Conservation (phyloP, 2,329 filamentous ascomycete genomes). For the Nigrospora sphaerica region DNA sequence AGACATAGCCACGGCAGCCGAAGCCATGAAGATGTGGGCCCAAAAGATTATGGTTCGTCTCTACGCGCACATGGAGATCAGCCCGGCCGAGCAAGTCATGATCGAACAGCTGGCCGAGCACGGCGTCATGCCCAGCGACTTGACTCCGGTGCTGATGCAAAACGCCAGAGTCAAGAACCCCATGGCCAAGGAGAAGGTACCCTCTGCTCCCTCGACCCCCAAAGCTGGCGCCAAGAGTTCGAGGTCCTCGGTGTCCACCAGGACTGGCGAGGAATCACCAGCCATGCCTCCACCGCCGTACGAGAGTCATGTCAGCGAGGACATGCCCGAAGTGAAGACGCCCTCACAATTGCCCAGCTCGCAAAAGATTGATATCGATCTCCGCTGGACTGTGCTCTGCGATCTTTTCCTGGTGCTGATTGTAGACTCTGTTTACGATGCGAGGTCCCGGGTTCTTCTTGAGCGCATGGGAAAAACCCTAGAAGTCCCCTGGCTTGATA, state of each 20-base stretch:
- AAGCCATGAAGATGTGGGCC: constrained; percentile 88
- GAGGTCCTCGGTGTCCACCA: constrained; percentile 17
- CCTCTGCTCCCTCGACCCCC: constrained; percentile 13
- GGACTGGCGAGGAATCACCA: constrained; percentile 33
- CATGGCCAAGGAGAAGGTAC: constrained; percentile 45
- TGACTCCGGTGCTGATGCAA: constrained; percentile 81
- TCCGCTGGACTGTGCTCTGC: constrained; percentile 94
- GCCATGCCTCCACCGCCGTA: constrained; percentile 53
- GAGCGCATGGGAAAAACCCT: constrained; percentile 77
- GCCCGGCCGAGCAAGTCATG: constrained; percentile 88
- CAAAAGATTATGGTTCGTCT: constrained; percentile 97
- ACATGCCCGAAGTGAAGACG: constrained; percentile 71
- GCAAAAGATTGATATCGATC: constrained; percentile 85
- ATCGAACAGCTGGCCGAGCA: constrained; percentile 94
- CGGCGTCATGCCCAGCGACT: constrained; percentile 75
- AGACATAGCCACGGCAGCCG: constrained; percentile 58
- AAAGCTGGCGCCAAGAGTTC: constrained; percentile 16
- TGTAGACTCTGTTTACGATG: constrained; percentile 88
- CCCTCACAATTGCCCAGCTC: constrained; percentile 77
- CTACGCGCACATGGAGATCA: constrained; percentile 96
- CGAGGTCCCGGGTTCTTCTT: constrained; percentile 76
- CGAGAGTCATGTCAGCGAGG: constrained; percentile 56
- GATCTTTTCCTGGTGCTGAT: constrained; percentile 94
- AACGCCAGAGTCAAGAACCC: constrained; percentile 93
- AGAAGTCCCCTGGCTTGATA: constrained; percentile 82